phyloP scores from a whole-genome alignment of 441 rosid genomes.

The Gossypium trilobum region DNA sequence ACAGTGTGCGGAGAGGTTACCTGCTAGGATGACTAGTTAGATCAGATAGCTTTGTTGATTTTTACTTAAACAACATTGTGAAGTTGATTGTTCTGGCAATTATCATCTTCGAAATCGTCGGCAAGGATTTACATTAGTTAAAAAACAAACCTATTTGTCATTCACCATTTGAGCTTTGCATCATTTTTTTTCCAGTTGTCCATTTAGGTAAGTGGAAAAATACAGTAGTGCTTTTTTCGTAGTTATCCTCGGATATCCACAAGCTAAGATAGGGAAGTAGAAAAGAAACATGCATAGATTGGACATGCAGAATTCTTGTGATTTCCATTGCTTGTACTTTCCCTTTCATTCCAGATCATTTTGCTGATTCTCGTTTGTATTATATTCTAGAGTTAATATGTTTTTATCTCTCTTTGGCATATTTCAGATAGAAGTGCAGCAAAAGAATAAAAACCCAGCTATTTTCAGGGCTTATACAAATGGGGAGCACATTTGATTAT shows the following conservation, averaged over 20 bases:
- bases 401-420: background rate
- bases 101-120: background rate
- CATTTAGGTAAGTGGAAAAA: background rate
- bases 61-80: background rate
- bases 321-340: background rate
- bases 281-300: no score
- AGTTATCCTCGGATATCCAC: background rate
- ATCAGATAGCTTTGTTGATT: background rate
- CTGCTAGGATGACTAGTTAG: background rate
- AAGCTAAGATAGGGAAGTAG: no score
- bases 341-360: background rate
- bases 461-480: background rate
- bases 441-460: slow-evolving; percentile 8
- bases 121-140: background rate
- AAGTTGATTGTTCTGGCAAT: background rate
- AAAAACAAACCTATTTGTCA: background rate
- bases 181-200: background rate
- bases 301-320: no score
- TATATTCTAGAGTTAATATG: background rate
- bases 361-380: background rate
- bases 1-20: background rate
- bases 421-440: slow-evolving; percentile 26
- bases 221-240: background rate
- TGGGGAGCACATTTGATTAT: background rate
- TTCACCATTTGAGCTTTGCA: background rate